Evolutionary conservation across 2,329 filamentous ascomycete species (phyloP), one percentile per base, ranked within the genome.

Genomic region (Fonsecaea monophora): DNA sequence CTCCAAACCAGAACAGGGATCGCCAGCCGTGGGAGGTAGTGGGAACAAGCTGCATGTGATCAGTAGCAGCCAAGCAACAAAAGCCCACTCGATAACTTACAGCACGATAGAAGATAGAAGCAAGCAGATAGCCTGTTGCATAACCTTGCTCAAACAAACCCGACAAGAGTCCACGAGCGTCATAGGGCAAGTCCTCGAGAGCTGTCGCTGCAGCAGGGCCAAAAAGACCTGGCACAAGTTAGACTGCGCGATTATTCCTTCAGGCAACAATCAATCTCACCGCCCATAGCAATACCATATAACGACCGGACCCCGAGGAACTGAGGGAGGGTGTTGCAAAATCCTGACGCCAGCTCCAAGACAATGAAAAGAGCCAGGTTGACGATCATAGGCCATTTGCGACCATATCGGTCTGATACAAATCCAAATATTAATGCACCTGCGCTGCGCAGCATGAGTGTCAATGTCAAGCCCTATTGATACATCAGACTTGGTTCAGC

Each of bases 1-100:
- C 91, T 10, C 89, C 92, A 77, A 96, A 96, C 92, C 92, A 96
- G 82, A 89, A 96, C 0, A 96, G 82, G 0, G 92, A 91, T 7
- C 92, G 84, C 93, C 92, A 96, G 59, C 85, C 88, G 74, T 96
- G 89, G 1, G 87, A 77, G 0, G 92, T 94, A 0, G 92, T 94
- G 76, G 90, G 81, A 59, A 82, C 81, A 2, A 82, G 70, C 61
- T 64, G 42, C 9, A 34, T 15, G 5, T 32, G 25, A 32, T 53
- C 7, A 54, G 34, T 13, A n/a, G 18, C 13, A 21, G 18, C 15
- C 21, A n/a, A 13, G 58, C 34, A 60, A 25, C 21, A 8, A 34
- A 25, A 34, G 34, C 42, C 21, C 6, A 38, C 8, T n/a, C n/a
- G 13, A 32, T 6, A 32, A 32, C 61, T 45, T 32, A 63, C 61